Evolutionary conservation across 2,329 filamentous ascomycete genomes (phyloP), one percentile per base, ranked within the genome.

Genomic region (Tricladium varicosporioides): DNA sequence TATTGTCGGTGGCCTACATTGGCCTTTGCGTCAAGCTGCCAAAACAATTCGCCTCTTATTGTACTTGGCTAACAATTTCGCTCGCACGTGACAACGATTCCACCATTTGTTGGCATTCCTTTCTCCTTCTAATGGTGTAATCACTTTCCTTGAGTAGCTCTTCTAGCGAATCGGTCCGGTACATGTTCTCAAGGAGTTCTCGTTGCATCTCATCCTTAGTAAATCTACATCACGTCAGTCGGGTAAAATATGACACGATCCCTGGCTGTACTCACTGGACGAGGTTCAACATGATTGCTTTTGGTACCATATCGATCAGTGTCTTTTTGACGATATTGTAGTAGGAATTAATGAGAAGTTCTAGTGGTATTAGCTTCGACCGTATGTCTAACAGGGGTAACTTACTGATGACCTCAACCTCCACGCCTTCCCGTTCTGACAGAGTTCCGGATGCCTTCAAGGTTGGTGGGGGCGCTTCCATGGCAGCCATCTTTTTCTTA

Each of bases 401-500:
- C 89, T 68, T 82, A 94, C 90, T 99, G 71, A 99, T 99, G 61
- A 99, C 92, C 76, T 99, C 94, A 48, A 99, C 94, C 74, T 99
- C 94, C 63, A 96, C 90, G 58, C 86, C 87, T 74, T 99, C 94
- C 60, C 94, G 91, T 76, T 99, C 94, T 5, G 90, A 96, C 42
- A 99, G 80, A 22, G 88, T 96, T 44, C 94, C 93, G 2, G 91
- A 96, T 33, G 94, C 94, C 79, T 97, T 99, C 57, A 99, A 84
- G 44, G 86, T 93, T 31, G 94, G 85, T 61, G 94, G 94, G 42
- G 94, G 94, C 13, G 94, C 81, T 73, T 99, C 94, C 94, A 99
- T 99, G 48, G 93, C 92, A n/a, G 94, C 94, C 77, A 96, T 95
- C 87, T 97, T 97, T 84, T 99, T 99, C 86, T 97, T 99, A 79